Conservation (phyloP, 176 grass and related monocot genomes). For the Tillandsia leiboldiana region DNA sequence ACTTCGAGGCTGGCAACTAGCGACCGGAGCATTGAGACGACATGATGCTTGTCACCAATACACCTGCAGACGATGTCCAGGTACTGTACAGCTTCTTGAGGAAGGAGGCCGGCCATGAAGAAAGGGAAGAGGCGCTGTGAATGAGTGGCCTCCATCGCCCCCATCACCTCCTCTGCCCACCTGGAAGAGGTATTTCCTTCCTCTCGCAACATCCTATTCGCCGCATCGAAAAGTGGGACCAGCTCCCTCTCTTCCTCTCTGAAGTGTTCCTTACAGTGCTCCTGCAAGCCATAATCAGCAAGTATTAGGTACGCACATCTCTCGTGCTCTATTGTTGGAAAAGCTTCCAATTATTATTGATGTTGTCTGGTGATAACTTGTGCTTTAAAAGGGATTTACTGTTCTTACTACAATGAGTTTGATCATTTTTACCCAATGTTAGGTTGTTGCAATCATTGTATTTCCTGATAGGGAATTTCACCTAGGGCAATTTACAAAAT, state of each 20-base stretch:
- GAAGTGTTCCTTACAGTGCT: constrained; percentile 80
- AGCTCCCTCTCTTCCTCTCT: constrained; percentile 82
- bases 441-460: too few relatives aligned
- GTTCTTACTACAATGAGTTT: too few relatives aligned
- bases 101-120: constrained; percentile 88
- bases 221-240: constrained; percentile 53
- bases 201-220: constrained; percentile 47
- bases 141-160: constrained; percentile 67
- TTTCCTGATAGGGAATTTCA: too few relatives aligned
- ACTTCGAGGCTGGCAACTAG: constrained; percentile 49
- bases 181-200: constrained; percentile 37
- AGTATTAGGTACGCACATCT: constrained; percentile 10
- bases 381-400: neutral
- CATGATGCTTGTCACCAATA: constrained; percentile 35
- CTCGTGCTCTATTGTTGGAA: too few relatives aligned
- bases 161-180: constrained; percentile 44
- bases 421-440: too few relatives aligned
- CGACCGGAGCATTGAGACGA: constrained; percentile 56
- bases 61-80: constrained; percentile 58
- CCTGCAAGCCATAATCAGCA: constrained; percentile 28
- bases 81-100: constrained; percentile 80
- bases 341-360: too few relatives aligned
- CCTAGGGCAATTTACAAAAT: too few relatives aligned
- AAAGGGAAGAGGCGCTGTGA: constrained; percentile 71
- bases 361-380: too few relatives aligned